phyloP scores from a whole-genome alignment of 306 rosid species.

The Rosa lucieae region DNA sequence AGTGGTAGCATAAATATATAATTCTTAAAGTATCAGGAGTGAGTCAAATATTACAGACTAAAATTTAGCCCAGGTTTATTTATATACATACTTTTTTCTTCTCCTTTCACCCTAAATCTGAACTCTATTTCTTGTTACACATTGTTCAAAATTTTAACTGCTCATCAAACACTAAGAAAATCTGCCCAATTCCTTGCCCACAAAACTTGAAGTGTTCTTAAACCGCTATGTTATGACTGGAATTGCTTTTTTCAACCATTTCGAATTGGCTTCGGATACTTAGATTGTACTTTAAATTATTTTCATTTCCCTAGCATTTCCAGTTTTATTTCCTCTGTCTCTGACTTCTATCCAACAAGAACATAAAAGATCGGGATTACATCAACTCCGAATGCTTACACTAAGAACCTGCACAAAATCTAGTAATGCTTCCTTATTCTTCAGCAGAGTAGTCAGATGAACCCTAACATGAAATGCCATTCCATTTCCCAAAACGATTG shows the following conservation, averaged over 20 bases:
- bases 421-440: not conserved
- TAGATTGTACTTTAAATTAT: no score
- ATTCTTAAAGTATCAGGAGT: not conserved
- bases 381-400: not conserved
- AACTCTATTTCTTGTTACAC: not conserved
- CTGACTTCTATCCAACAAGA: not conserved
- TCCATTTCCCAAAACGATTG: not conserved
- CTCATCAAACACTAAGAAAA: not conserved
- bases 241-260: not conserved
- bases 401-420: not conserved
- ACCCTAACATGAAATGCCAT: no score
- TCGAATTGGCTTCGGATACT: not conserved
- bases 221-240: not conserved
- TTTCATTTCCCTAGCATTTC: not conserved
- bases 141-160: not conserved
- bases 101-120: not conserved
- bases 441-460: not conserved
- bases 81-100: not conserved
- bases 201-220: not conserved
- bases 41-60: not conserved
- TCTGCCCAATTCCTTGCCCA: not conserved
- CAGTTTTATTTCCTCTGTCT: not conserved
- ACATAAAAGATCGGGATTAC: not conserved
- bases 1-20: conserved; percentile 11
- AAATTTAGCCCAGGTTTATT: not conserved